Conservation (phyloP, 768 basidiomycete species). For the Auriscalpium microsporum region DNA sequence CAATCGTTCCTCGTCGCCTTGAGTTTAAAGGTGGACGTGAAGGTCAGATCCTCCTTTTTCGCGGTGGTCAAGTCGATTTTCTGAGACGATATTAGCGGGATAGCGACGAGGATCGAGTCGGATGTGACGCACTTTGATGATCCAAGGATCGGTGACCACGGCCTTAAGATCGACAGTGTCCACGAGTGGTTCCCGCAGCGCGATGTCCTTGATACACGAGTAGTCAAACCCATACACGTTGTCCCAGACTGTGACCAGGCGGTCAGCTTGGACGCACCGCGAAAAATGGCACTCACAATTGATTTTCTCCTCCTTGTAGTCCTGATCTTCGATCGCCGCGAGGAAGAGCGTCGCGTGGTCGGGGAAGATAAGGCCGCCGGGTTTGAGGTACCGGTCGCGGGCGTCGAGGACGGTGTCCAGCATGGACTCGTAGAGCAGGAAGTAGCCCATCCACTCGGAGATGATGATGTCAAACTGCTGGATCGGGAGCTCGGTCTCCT, state of each 20-base stretch:
- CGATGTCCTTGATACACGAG: slow-evolving; percentile 99
- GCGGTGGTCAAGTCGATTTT: slow-evolving; percentile 86
- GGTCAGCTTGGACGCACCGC: slow-evolving; percentile 1
- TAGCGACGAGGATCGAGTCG: neutral
- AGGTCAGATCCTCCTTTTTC: slow-evolving; percentile 91
- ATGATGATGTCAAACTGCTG: slow-evolving; percentile 96
- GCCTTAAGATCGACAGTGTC: slow-evolving; percentile 98
- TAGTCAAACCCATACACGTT: slow-evolving; percentile 99
- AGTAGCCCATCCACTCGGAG: slow-evolving; percentile 99
- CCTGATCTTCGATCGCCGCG: slow-evolving; percentile 97
- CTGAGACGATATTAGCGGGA: slow-evolving; percentile 28
- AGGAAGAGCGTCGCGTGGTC: slow-evolving; percentile 88
- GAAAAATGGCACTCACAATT: slow-evolving; percentile 61
- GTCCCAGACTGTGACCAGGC: slow-evolving; percentile 77
- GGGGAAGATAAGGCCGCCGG: slow-evolving; percentile 89
- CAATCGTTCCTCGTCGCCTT: slow-evolving; percentile 86
- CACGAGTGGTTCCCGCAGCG: slow-evolving; percentile 90
- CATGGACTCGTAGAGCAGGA: slow-evolving; percentile 98
- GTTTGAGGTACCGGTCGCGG: slow-evolving; percentile 92
- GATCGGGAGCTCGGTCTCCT: slow-evolving; percentile 84
- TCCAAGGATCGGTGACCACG: slow-evolving; percentile 87
- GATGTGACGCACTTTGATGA: slow-evolving; percentile 59
- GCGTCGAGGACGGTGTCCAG: slow-evolving; percentile 96
- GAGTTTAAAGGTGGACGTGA: slow-evolving; percentile 72
- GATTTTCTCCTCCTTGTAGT: slow-evolving; percentile 99